These are phyloP conservation scores for Podaxis mareebaensis DNA, from an alignment of 768 basidiomycete species.

Conservation along the genomic window DNA sequence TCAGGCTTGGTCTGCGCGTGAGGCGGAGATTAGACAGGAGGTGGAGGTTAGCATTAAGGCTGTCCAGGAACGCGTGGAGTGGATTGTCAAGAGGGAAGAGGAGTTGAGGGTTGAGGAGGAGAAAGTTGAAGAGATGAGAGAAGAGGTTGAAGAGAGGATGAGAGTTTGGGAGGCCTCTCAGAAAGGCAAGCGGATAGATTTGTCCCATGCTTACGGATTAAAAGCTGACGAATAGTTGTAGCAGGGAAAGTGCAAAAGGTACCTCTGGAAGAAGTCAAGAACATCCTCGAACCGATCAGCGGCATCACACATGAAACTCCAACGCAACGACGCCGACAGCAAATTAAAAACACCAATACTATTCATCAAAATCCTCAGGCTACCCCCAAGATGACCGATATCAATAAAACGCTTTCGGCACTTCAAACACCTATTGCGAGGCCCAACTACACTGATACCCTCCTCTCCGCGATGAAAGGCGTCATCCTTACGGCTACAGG, in stretches of 20 bases:
- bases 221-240: slow-evolving; percentile 16
- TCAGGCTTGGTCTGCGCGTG: slow-evolving; percentile 56
- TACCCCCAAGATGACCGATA: slow-evolving; percentile 3
- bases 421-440: slow-evolving; percentile 59
- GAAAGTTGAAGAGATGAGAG: slow-evolving; percentile 44
- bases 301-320: slow-evolving; percentile 28
- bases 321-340: slow-evolving; percentile 22
- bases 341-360: slow-evolving; percentile 22
- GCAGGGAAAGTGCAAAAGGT: slow-evolving; percentile 49
- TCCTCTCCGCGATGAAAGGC: slow-evolving; percentile 69
- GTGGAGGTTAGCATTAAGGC: slow-evolving; percentile 47
- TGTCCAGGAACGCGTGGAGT: slow-evolving; percentile 50
- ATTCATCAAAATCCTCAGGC: not conserved
- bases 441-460: slow-evolving; percentile 30
- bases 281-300: slow-evolving; percentile 55
- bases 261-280: slow-evolving; percentile 78
- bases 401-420: slow-evolving; percentile 27
- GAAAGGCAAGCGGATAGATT: slow-evolving; percentile 8
- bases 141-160: slow-evolving; percentile 52
- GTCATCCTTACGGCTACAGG: slow-evolving; percentile 81
- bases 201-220: not conserved
- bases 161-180: slow-evolving; percentile 38
- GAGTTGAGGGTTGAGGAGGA: slow-evolving; percentile 55
- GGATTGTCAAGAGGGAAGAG: slow-evolving; percentile 50
- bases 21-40: slow-evolving; percentile 52